Base-by-base conservation (phyloP, 208 protist genomes). In the Leishmania tarentolae region DNA sequence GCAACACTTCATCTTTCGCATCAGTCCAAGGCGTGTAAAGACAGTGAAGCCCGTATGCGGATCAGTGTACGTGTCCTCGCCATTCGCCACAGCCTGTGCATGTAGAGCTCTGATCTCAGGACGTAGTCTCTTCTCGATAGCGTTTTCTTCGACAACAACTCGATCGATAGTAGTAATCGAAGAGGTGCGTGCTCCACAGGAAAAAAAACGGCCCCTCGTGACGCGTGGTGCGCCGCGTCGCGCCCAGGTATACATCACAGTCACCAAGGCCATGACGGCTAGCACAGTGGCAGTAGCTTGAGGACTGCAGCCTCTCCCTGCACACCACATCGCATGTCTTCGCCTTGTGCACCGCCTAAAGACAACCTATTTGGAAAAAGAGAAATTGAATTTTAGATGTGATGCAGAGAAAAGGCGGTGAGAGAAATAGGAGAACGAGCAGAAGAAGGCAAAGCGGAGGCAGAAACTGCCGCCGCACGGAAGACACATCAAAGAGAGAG, bases 31-130 rank as follows among this genome's bases (percentile, higher is more conserved):
- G 13, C 74, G 76, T 7, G 88, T 94, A 53, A 94, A 84, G 53
- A 94, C 87, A 28, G 87, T 89, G 74, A 88, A 90, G 63, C 87
- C 90, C 15, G 87, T 93, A 21, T 50, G 35, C 9, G 86, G 82
- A 63, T 93, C 88, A 17, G 65, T 90, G 79, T 92, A 93, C 31
- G 84, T 91, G 40, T 86, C 75, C 46, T 85, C 61, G 11, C 83
- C 83, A 8, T 50, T 40, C 24, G 46, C 83, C 35, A 88, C 76
- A 19, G 89, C 84, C 31, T 78, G 24, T 31, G 46, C 44, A 69
- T 91, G 89, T 28, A 83, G n/a, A 0, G 83, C 80, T n/a, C 65
- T 71, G 19, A 90, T 50, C 46, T 86, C 82, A 24, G 65, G 44
- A 11, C 80, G 1, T 2, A 91, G 85, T 15, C 37, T 15, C 61